A percentile compares a stretch with the other conserved stretches of the same genome.
Evolutionary conservation across 768 basidiomycete genomes (phyloP).

Genomic region (Tylopilus felleus): DNA sequence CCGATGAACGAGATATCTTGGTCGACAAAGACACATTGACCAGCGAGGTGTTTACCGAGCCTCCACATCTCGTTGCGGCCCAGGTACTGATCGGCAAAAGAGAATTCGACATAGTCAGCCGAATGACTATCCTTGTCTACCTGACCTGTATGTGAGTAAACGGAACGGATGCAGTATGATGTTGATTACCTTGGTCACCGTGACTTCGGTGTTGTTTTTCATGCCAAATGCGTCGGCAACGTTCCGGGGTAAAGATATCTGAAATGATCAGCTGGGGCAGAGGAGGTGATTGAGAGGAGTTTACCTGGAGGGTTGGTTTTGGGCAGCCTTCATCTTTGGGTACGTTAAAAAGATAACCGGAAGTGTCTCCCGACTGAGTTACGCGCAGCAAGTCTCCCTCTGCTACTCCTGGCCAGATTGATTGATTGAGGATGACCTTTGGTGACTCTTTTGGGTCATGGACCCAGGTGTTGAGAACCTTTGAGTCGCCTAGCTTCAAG

Average conservation of each 20-base stretch:
- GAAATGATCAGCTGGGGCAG: slow-evolving; percentile 1
- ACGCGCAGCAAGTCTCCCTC: slow-evolving; percentile 75
- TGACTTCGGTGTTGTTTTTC: slow-evolving; percentile 70
- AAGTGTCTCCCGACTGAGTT: slow-evolving; percentile 38
- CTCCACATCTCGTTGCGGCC: slow-evolving; percentile 98
- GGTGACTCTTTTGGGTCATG: slow-evolving; percentile 62
- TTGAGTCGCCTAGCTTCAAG: slow-evolving; percentile 60
- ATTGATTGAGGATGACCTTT: slow-evolving; percentile 64
- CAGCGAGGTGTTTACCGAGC: slow-evolving; percentile 75
- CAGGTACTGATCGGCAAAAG: slow-evolving; percentile 93
- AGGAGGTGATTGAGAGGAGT: background rate
- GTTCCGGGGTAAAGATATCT: slow-evolving; percentile 75
- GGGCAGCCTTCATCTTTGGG: slow-evolving; percentile 57
- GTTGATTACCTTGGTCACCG: slow-evolving; percentile 57
- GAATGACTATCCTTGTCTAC: slow-evolving; percentile 60
- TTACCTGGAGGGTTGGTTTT: slow-evolving; percentile 66
- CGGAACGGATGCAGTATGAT: background rate
- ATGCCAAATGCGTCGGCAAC: slow-evolving; percentile 69
- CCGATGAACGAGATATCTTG: slow-evolving; percentile 88
- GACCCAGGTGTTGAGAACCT: slow-evolving; percentile 68
- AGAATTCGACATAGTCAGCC: slow-evolving; percentile 83
- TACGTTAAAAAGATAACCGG: slow-evolving; percentile 62
- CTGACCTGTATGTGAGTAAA: slow-evolving; percentile 35
- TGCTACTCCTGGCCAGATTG: slow-evolving; percentile 73
- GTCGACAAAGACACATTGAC: slow-evolving; percentile 76